Conservation (phyloP, 129 eudicot genomes). For the Dittrichia graveolens region DNA sequence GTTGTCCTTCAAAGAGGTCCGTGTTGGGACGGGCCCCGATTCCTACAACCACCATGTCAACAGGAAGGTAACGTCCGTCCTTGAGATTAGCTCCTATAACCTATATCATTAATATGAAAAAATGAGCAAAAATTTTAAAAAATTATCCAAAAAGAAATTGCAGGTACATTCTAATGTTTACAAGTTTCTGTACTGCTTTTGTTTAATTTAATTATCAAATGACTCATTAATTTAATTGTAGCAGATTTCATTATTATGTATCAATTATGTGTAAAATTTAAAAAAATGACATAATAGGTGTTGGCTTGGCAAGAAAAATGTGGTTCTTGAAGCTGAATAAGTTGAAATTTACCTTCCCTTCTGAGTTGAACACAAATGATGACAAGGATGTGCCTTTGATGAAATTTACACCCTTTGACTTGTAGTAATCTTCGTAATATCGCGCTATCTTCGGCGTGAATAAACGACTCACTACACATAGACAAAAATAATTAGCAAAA, state of each 20-base stretch:
- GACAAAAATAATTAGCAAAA: neutral
- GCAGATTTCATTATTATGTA: no score
- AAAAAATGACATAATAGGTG: no score
- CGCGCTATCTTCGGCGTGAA: conserved; percentile 81
- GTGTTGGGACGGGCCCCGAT: conserved; percentile 92
- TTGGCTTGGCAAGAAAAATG: no score
- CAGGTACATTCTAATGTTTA: no score
- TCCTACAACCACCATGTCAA: conserved; percentile 85
- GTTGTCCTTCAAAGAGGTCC: conserved; percentile 84
- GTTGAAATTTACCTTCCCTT: conserved; percentile 58
- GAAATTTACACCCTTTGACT: conserved; percentile 79
- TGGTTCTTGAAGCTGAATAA: conserved; percentile 21
- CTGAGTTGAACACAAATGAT: conserved; percentile 66
- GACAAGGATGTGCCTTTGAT: conserved; percentile 82
- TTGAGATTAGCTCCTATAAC: conserved; percentile 71
- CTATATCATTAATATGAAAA: no score
- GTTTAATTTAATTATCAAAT: neutral
- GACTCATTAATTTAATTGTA: no score
- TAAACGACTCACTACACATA: conserved; percentile 74
- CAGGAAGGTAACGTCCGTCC: conserved; percentile 64
- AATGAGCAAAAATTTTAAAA: no score
- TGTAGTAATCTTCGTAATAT: conserved; percentile 84
- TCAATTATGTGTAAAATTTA: no score
- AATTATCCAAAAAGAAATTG: no score
- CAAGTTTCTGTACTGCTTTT: neutral